A percentile compares a stretch with the other conserved stretches of the same genome.
These are phyloP conservation scores for Phytophthora rubi DNA, from an alignment of 352 stramenopile species.

Conservation along the genomic window DNA sequence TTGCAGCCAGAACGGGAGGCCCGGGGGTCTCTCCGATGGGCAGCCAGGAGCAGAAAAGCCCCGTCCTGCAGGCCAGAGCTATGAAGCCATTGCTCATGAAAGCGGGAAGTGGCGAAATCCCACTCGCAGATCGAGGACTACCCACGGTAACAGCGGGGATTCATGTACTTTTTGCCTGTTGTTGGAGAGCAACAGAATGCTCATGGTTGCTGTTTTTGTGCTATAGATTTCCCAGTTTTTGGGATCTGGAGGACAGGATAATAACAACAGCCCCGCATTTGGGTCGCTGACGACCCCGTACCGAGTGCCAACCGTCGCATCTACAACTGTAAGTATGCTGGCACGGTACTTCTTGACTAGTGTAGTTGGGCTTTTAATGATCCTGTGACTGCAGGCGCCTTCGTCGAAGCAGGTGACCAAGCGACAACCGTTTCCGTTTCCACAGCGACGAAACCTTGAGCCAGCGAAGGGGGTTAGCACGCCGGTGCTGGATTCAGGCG, in stretches of 20 bases:
- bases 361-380: slow-evolving; percentile 1
- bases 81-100: slow-evolving; percentile 37
- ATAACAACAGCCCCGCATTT: slow-evolving; percentile 18
- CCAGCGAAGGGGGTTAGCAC: slow-evolving; percentile 26
- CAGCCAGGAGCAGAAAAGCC: slow-evolving; percentile 45
- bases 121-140: slow-evolving; percentile 17
- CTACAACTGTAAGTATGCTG: slow-evolving; percentile 25
- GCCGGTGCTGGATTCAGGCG: slow-evolving; percentile 23
- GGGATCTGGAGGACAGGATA: slow-evolving; percentile 22
- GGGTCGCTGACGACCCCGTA: slow-evolving; percentile 31
- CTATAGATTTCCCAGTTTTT: slow-evolving; percentile 34
- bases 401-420: slow-evolving; percentile 34
- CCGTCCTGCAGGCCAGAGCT: slow-evolving; percentile 22
- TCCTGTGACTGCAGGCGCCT: slow-evolving; percentile 18
- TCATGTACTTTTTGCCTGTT: no score
- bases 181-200: no score
- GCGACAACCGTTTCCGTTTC: slow-evolving; percentile 29
- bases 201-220: neutral
- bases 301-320: slow-evolving; percentile 4
- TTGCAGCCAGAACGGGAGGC: slow-evolving; percentile 1
- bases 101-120: slow-evolving; percentile 1
- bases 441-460: slow-evolving; percentile 23
- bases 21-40: slow-evolving; percentile 9
- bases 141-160: slow-evolving; percentile 35
- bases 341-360: no score